Evolutionary conservation across 257 asterid species (phyloP).

Genomic region (Nicotiana otophora): DNA sequence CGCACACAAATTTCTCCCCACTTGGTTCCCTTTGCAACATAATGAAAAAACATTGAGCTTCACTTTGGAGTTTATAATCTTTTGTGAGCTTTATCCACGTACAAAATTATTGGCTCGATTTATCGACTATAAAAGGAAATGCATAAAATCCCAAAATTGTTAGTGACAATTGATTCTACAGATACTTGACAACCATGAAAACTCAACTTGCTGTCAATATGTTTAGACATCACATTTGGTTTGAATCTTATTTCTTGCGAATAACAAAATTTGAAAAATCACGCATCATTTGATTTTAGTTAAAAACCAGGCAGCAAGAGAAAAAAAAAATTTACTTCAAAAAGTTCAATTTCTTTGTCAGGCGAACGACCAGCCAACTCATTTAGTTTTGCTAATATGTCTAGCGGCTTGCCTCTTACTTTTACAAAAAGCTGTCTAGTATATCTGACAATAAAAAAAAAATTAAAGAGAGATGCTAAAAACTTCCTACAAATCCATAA

Average conservation of each 20-base stretch:
- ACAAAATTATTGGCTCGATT: too few species aligned
- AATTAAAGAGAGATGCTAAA: not conserved
- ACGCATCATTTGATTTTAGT: not conserved
- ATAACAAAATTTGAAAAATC: constrained; percentile 6
- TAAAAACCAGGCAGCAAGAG: not conserved
- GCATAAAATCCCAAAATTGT: too few species aligned
- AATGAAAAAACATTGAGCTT: too few species aligned
- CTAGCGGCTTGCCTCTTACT: constrained; percentile 49
- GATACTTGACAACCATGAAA: constrained; percentile 57
- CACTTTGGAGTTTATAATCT: too few species aligned
- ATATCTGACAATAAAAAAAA: constrained; percentile 32
- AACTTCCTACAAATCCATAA: too few species aligned
- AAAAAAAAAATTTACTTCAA: constrained; percentile 41
- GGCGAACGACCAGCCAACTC: constrained; percentile 66
- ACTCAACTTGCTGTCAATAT: constrained; percentile 45
- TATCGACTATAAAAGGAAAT: too few species aligned
- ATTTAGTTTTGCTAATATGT: constrained; percentile 50
- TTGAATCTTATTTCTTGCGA: constrained; percentile 72
- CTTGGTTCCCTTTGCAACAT: too few species aligned
- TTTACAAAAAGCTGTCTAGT: constrained; percentile 71
- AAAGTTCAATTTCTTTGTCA: constrained; percentile 69
- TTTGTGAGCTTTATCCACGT: too few species aligned
- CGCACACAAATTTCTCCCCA: too few species aligned
- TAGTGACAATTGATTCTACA: not conserved
- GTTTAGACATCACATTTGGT: constrained; percentile 72